These are phyloP conservation scores for Penstemon barbatus DNA, from an alignment of 257 asterid species.

Conservation along the genomic window DNA sequence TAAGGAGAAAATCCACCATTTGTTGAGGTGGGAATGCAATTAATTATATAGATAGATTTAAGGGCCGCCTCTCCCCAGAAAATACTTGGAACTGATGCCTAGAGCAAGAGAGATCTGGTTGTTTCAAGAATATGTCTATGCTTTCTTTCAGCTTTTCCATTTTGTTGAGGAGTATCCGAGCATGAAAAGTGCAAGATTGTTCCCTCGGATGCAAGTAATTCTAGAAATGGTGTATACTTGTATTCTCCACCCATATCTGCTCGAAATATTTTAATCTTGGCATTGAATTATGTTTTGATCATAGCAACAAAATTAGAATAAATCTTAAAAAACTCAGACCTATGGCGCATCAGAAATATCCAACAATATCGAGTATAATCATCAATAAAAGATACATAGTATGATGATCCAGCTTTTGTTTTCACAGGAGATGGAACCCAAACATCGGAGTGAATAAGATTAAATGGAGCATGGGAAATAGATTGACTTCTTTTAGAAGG, in stretches of 20 bases:
- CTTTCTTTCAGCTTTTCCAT: background rate
- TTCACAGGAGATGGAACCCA: background rate
- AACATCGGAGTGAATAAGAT: conserved; percentile 23
- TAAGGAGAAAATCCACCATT: no score
- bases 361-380: conserved; percentile 6
- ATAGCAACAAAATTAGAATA: background rate
- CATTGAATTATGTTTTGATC: background rate
- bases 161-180: background rate
- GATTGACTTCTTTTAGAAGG: background rate
- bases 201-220: conserved; percentile 4
- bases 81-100: no score
- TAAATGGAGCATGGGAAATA: background rate
- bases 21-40: no score
- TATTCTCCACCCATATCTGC: background rate
- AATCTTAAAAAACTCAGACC: background rate
- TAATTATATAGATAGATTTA: no score
- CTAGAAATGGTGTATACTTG: background rate
- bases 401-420: background rate
- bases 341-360: background rate
- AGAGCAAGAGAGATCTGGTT: no score
- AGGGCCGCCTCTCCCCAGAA: no score
- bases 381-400: conserved; percentile 5
- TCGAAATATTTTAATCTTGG: background rate
- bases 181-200: background rate
- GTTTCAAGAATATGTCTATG: background rate